Evolutionary conservation across 352 stramenopile genomes (phyloP), one percentile per base, ranked within the genome.

Genomic region (Phytophthora litchii): DNA sequence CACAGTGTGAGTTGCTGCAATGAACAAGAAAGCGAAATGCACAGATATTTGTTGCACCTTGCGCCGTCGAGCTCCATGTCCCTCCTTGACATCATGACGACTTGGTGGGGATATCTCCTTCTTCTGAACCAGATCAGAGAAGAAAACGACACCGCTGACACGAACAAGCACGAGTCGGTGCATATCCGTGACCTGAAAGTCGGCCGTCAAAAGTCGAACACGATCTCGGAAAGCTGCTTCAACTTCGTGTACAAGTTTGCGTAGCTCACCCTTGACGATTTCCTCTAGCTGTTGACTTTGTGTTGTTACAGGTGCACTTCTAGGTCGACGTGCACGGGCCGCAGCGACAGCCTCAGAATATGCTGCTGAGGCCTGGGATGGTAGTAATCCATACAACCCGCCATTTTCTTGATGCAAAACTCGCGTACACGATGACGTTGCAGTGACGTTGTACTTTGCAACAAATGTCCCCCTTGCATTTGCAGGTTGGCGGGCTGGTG

Each of bases 121-220:
- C 49, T 63, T 67, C 17, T 66, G 53, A 36, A 63, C 59, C 16
- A 87, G 42, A 36, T 90, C 80, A 1, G 78, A 88, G 46, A 75
- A 72, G 36, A 80, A 86, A 10, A 90, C 76, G 42, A 90, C 25
- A 27, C 66, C 59, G 21, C 76, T 85, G 27, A 88, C 57, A 34
- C 80, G 76, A 35, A 88, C 47, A 31, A 90, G 67, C 16, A 87
- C 60, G 12, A 90, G 67, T 3, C 80, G 68, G 12, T 86, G 77
- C 25, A 64, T 70, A 29, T 66, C 69, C 13, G 78, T 86, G 61
- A 88, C 69, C 32, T 82, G 78, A 42, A 86, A 90, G 41, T 90
- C 78, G 19, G 67, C 66, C 6, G 69, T 74, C 17, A 90, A 59
- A 19, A 86, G 60, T 13, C 72, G 64, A n/a, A 88, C 20, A n/a